Evolutionary conservation across 768 basidiomycete genomes (phyloP).

Genomic region (Hirschioporus abietinus): DNA sequence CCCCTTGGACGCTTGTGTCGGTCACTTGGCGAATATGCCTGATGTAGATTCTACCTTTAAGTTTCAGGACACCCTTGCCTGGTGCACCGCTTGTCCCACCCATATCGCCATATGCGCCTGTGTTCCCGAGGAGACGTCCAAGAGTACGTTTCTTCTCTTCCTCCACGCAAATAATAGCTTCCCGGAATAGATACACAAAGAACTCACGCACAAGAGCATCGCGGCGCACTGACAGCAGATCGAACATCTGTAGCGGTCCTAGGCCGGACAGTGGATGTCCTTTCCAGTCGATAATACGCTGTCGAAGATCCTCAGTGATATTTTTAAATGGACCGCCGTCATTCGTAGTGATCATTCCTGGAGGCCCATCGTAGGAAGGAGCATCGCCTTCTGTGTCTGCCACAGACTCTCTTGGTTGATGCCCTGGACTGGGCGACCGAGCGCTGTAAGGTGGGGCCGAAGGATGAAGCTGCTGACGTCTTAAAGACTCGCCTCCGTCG

Average conservation of each 20-base stretch:
- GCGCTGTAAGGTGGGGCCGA: not conserved
- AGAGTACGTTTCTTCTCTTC: slow-evolving; percentile 90
- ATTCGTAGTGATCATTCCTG: slow-evolving; percentile 31
- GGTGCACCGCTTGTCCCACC: slow-evolving; percentile 34
- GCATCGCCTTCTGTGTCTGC: slow-evolving; percentile 10
- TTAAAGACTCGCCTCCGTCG: not conserved
- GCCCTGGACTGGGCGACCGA: not conserved
- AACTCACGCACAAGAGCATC: slow-evolving; percentile 91
- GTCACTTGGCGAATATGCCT: slow-evolving; percentile 89
- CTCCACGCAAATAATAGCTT: slow-evolving; percentile 96
- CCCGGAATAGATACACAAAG: slow-evolving; percentile 94
- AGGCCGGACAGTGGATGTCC: slow-evolving; percentile 87
- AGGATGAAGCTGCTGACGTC: not conserved
- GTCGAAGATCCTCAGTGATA: slow-evolving; percentile 85
- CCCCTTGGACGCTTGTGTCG: slow-evolving; percentile 69
- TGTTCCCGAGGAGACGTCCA: slow-evolving; percentile 52
- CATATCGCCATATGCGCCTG: slow-evolving; percentile 44
- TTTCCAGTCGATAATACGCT: slow-evolving; percentile 94
- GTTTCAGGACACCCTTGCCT: slow-evolving; percentile 69
- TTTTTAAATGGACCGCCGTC: slow-evolving; percentile 75
- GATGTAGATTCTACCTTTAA: slow-evolving; percentile 95
- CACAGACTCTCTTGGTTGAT: not conserved
- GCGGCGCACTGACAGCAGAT: slow-evolving; percentile 82
- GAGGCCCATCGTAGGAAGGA: slow-evolving; percentile 21
- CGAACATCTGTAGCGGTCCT: slow-evolving; percentile 88